A percentile compares a stretch with the other conserved stretches of the same genome.
phyloP scores from a whole-genome alignment of 1,284 basidiomycete genomes.

The Meripilus lineatus region DNA sequence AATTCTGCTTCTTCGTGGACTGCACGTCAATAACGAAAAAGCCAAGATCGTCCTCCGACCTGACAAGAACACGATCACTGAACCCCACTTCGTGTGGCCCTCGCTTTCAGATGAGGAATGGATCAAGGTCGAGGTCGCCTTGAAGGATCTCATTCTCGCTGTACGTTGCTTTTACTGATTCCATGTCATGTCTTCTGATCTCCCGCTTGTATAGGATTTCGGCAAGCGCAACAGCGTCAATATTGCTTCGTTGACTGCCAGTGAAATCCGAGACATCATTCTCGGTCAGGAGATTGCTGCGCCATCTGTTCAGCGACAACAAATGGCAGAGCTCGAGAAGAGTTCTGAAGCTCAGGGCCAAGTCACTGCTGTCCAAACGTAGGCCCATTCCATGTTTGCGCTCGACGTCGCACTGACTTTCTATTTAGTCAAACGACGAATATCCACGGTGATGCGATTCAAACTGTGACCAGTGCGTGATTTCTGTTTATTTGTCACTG shows the following conservation, averaged over 20 bases:
- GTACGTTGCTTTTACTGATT: conserved; percentile 34
- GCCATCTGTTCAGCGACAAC: conserved; percentile 90
- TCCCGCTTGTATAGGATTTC: conserved; percentile 64
- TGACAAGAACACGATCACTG: conserved; percentile 92
- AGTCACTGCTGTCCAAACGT: conserved; percentile 95
- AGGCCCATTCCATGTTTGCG: conserved; percentile 21
- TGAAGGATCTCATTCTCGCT: conserved; percentile 90
- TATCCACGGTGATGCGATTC: conserved; percentile 95
- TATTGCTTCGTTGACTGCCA: conserved; percentile 93
- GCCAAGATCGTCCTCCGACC: conserved; percentile 94
- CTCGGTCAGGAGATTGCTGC: conserved; percentile 96
- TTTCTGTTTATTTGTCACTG: not conserved
- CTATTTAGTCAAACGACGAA: conserved; percentile 84
- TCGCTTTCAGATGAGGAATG: conserved; percentile 94
- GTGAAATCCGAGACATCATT: conserved; percentile 96
- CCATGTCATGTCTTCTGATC: conserved; percentile 8
- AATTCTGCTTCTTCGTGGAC: conserved; percentile 90
- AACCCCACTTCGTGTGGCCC: conserved; percentile 99
- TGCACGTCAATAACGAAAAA: conserved; percentile 99
- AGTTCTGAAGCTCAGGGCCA: conserved; percentile 91
- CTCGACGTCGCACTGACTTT: conserved; percentile 13
- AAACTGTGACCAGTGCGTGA: conserved; percentile 84
- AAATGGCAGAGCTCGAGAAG: conserved; percentile 99
- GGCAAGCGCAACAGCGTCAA: conserved; percentile 99
- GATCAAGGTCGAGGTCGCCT: conserved; percentile 99